phyloP scores from a whole-genome alignment of 352 stramenopile species.

The Globisporangium canariense region DNA sequence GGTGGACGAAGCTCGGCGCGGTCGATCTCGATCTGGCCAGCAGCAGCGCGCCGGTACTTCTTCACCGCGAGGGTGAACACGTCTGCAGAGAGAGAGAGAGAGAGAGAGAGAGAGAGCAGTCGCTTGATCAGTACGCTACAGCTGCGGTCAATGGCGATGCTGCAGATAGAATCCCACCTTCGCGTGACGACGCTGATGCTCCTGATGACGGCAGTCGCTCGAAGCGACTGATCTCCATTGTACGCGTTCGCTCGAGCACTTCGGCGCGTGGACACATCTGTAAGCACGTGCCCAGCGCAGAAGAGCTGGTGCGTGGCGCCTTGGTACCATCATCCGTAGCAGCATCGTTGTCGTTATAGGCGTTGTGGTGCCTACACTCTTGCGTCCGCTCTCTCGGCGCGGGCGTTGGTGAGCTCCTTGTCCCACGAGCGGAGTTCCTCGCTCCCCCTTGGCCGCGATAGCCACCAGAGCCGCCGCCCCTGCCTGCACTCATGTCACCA shows the following conservation, averaged over 20 bases:
- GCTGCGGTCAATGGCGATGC: not conserved
- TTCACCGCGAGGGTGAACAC: conserved; percentile 30
- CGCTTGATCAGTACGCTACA: not conserved
- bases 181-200: not conserved
- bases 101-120: not conserved
- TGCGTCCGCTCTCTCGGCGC: not conserved
- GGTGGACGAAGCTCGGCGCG: conserved; percentile 27
- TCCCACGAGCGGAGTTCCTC: not conserved
- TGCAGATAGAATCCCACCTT: not conserved
- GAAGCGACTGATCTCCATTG: conserved; percentile 47
- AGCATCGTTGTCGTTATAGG: too few species aligned
- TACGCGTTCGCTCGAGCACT: conserved; percentile 27
- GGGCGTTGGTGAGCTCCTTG: not conserved
- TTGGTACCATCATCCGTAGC: not conserved
- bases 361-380: not conserved
- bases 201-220: conserved; percentile 16
- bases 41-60: conserved; percentile 53
- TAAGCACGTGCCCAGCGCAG: conserved; percentile 22
- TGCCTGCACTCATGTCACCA: not conserved
- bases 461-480: not conserved
- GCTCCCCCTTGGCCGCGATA: not conserved
- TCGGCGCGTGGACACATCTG: conserved; percentile 33
- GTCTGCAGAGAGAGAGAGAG: conserved; percentile 4
- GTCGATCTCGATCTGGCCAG: conserved; percentile 30
- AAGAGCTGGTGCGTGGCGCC: not conserved